phyloP scores from a whole-genome alignment of 1,284 basidiomycete genomes.

The Coriolopsis trogii region DNA sequence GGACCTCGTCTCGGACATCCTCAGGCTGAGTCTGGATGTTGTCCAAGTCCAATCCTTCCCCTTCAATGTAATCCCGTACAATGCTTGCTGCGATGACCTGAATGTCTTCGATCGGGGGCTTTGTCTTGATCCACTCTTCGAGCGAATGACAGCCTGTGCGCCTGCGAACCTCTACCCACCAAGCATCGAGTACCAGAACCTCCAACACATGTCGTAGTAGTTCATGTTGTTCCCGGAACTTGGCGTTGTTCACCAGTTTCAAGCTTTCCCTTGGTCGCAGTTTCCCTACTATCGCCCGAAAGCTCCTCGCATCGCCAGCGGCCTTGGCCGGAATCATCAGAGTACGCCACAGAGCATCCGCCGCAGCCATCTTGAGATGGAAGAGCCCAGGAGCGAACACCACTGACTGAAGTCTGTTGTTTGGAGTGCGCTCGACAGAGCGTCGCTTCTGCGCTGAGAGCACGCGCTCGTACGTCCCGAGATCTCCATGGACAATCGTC shows the following conservation, averaged over 20 bases:
- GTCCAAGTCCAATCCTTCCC: neutral
- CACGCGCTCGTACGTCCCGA: constrained; percentile 25
- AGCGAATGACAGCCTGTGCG: constrained; percentile 4
- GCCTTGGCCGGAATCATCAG: constrained; percentile 27
- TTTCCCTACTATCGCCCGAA: constrained; percentile 14
- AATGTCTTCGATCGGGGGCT: constrained; percentile 27
- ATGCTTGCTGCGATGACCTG: constrained; percentile 23
- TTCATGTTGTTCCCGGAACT: constrained; percentile 41
- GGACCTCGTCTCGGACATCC: constrained; percentile 29
- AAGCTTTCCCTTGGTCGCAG: constrained; percentile 34
- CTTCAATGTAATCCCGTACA: constrained; percentile 23
- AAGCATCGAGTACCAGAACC: constrained; percentile 28
- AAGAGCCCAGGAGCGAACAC: constrained; percentile 40
- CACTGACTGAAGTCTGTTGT: constrained; percentile 29
- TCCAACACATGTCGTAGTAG: constrained; percentile 34
- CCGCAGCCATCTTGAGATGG: constrained; percentile 43
- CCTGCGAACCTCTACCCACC: constrained; percentile 12
- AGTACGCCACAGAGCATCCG: constrained; percentile 38
- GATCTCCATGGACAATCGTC: constrained; percentile 13
- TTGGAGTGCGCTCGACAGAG: constrained; percentile 20
- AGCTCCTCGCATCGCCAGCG: constrained; percentile 19
- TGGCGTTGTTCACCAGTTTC: constrained; percentile 32
- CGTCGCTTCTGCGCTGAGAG: neutral
- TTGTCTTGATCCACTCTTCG: constrained; percentile 24
- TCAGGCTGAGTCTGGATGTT: constrained; percentile 5